Conservation (phyloP, 176 grass and related monocot species). For the Rhynchospora pubera region DNA sequence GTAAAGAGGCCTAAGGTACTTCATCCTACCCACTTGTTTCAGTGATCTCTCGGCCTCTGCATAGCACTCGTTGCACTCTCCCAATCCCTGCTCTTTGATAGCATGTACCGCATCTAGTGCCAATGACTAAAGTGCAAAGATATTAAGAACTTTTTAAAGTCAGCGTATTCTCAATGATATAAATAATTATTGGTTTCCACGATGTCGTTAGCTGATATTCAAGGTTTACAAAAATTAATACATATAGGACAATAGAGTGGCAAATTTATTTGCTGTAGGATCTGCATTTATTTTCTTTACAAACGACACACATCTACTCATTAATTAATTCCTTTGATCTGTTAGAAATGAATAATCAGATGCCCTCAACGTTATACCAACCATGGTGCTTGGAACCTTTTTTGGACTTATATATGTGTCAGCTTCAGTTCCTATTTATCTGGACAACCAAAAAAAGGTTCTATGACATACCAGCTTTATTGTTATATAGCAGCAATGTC, state of each 20-base stretch:
- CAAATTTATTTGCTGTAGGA: too few relatives aligned
- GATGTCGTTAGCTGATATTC: not conserved
- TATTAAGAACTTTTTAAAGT: not conserved
- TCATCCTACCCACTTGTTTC: slow-evolving; percentile 96
- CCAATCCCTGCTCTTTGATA: slow-evolving; percentile 68
- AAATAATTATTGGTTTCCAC: not conserved
- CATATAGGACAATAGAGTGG: not conserved
- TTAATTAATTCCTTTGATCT: too few relatives aligned
- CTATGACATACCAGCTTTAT: too few relatives aligned
- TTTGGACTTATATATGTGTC: too few relatives aligned
- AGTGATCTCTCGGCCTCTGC: slow-evolving; percentile 61
- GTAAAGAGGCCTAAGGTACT: slow-evolving; percentile 70
- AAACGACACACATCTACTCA: too few relatives aligned
- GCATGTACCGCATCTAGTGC: slow-evolving; percentile 70
- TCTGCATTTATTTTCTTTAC: too few relatives aligned
- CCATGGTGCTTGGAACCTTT: too few relatives aligned
- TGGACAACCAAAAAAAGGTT: too few relatives aligned
- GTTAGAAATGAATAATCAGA: too few relatives aligned
- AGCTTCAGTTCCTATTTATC: too few relatives aligned
- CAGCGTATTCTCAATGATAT: not conserved
- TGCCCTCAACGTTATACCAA: too few relatives aligned
- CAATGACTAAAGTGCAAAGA: slow-evolving; percentile 32
- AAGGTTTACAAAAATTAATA: not conserved
- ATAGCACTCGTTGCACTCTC: slow-evolving; percentile 76
- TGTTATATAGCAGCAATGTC: too few relatives aligned